Base-by-base conservation (phyloP, 2,329 filamentous ascomycete species). In the Mycosphaerella sp. region DNA sequence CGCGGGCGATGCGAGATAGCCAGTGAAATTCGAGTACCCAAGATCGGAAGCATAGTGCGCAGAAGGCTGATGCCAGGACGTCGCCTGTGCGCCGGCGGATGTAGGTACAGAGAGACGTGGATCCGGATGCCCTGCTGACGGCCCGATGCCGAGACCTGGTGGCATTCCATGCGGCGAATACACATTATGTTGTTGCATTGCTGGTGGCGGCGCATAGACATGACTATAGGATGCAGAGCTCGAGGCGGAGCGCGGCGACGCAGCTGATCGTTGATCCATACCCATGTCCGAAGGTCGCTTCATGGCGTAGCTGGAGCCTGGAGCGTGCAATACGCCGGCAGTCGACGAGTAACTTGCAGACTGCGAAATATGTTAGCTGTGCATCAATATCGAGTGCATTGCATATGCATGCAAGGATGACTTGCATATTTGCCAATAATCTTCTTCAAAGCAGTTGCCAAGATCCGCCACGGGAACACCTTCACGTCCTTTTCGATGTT, bases 401-500 rank as follows among this genome's bases (percentile, higher is more conserved):
- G 50, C 56, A 57, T 57, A 59, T 63, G 59, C 57, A 62, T 59
- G 61, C 53, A 44, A 50, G 54, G 53, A 56, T 57, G 57, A 79
- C 81, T 72, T 73, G 82, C 81, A 70, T 97, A 98, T 85, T 98
- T 98, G 64, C 88, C 85, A 67, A 98, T 95, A 65, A 98, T 97
- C 76, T 98, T 98, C 79, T 94, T 95, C 59, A 98, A 78, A 0
- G 93, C 91, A 54, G 83, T 80, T 43, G 81, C 80, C 40, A 98
- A 77, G 54, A 93, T 88, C 70, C 89, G 93, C 93, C 93, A 98
- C 4, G 89, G 86, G 66, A 97, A 98, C 10, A 97, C 93, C 73
- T 98, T 98, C 66, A 98, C 90, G 65, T 97, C 91, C 74, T 98
- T 98, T 75, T 97, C 93, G 59, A 98, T 98, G 66, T 97, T 96